Evolutionary conservation across 2,329 filamentous ascomycete genomes (phyloP).

Genomic region (Periconia sp.): DNA sequence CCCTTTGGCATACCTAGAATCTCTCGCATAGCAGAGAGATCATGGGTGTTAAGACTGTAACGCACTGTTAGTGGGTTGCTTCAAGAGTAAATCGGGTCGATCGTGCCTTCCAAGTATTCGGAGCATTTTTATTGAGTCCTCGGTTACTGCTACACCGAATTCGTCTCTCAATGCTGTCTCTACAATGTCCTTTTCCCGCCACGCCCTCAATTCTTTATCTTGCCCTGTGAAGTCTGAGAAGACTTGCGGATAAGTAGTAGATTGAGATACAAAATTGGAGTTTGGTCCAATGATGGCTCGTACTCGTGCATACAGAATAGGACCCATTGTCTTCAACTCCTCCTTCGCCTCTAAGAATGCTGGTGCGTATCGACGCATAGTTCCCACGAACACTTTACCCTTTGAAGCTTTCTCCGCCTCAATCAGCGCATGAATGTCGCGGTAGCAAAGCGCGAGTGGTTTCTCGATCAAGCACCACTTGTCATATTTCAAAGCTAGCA

Average conservation of each 20-base stretch:
- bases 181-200: slow-evolving; percentile 33
- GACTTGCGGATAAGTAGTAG: slow-evolving; percentile 54
- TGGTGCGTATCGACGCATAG: slow-evolving; percentile 66
- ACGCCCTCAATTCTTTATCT: slow-evolving; percentile 24
- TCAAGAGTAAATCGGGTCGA: too few relatives aligned
- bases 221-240: slow-evolving; percentile 50
- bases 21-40: slow-evolving; percentile 62
- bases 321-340: slow-evolving; percentile 59
- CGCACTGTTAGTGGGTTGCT: too few relatives aligned
- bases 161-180: slow-evolving; percentile 41
- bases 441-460: slow-evolving; percentile 59
- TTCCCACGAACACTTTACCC: slow-evolving; percentile 63
- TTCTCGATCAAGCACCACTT: slow-evolving; percentile 68
- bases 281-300: slow-evolving; percentile 62
- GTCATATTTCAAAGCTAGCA: slow-evolving; percentile 58
- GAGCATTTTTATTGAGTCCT: slow-evolving; percentile 44
- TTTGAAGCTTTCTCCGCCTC: slow-evolving; percentile 54
- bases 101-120: slow-evolving; percentile 53
- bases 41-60: slow-evolving; percentile 60
- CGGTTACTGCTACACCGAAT: slow-evolving; percentile 23
- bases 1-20: slow-evolving; percentile 50
- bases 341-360: slow-evolving; percentile 60
- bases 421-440: slow-evolving; percentile 55
- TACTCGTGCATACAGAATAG: slow-evolving; percentile 63
- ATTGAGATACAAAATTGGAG: slow-evolving; percentile 54